Evolutionary conservation across 2,329 filamentous ascomycete species (phyloP), one percentile per base, ranked within the genome.

Genomic region (Colletotrichum lini): DNA sequence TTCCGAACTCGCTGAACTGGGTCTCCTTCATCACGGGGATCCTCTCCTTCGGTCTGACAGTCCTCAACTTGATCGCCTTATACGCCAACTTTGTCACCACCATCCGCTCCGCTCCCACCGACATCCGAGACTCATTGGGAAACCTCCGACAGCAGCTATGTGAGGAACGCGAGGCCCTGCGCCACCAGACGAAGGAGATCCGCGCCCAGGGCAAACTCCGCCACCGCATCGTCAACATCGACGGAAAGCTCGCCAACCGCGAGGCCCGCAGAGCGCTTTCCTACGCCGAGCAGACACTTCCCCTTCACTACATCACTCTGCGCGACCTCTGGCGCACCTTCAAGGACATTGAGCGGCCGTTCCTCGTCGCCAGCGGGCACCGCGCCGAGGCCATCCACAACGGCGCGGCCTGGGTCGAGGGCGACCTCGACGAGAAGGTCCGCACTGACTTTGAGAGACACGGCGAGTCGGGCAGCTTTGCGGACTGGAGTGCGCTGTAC

Each of bases 1-100:
- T 72, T 12, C 69, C 69, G 4, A 69, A 69, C 53, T 72, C 69
- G 0, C 59, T 72, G 12, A 72, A 72, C 30, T 72, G 69, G 69
- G 50, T 72, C 21, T 72, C 69, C 10, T 72, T 72, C 40, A 53
- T 72, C 9, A 72, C 69, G 1, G 69, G 69, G 58, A 72, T 72
- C 53, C 65, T 72, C 21, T 44, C 65, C 21, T 72, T 72, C 35
- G 69, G 38, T 30, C 59, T 72, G 40, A 72, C 69, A 13, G 54
- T 49, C 4, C 69, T 72, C 47, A 72, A 72, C 59, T 54, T 72
- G 45, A 45, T 72, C 40, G 69, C 69, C 10, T 18, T 72, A 40
- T 72, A 72, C 53, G 69, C 30, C 26, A 72, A 64, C 40, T 72
- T 72, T 10, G 65, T 72, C 21, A 53, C 65, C 13, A 72, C 69